A percentile compares a stretch with the other conserved stretches of the same genome.
phyloP scores from a whole-genome alignment of 164 flowering plant genomes.

The Nymphaea colorata region DNA sequence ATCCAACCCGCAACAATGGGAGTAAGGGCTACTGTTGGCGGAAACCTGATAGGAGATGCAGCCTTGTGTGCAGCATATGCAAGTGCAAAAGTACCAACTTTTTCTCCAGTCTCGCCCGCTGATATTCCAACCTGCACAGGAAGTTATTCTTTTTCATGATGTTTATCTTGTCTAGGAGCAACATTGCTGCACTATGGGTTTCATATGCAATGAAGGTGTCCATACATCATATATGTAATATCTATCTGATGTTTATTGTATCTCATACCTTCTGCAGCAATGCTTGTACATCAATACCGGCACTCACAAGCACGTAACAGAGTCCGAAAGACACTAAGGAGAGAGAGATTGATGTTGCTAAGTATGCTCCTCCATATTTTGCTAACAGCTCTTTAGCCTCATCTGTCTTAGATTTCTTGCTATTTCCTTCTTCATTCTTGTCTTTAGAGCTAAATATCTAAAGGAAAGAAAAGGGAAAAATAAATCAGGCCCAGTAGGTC shows the following conservation, averaged over 20 bases:
- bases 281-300: conserved; percentile 80
- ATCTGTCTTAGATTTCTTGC: conserved; percentile 61
- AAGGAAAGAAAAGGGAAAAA: background rate
- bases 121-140: conserved; percentile 67
- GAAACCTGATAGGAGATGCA: conserved; percentile 96
- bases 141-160: background rate
- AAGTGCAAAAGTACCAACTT: conserved; percentile 89
- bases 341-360: conserved; percentile 88
- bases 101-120: conserved; percentile 59
- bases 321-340: conserved; percentile 83
- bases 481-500: background rate
- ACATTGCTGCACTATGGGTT: too few relatives aligned
- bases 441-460: conserved; percentile 91
- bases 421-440: conserved; percentile 24
- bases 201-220: too few relatives aligned
- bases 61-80: conserved; percentile 99
- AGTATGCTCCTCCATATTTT: conserved; percentile 94
- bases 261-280: conserved; percentile 64
- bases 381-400: conserved; percentile 83
- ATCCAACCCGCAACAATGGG: conserved; percentile 92
- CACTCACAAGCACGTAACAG: conserved; percentile 62
- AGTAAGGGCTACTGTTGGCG: conserved; percentile 93
- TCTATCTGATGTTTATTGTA: too few relatives aligned
- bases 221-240: too few relatives aligned
- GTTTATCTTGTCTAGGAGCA: too few relatives aligned